Evolutionary conservation across 2,329 filamentous ascomycete species (phyloP).

Genomic region (Diaporthe helianthi): DNA sequence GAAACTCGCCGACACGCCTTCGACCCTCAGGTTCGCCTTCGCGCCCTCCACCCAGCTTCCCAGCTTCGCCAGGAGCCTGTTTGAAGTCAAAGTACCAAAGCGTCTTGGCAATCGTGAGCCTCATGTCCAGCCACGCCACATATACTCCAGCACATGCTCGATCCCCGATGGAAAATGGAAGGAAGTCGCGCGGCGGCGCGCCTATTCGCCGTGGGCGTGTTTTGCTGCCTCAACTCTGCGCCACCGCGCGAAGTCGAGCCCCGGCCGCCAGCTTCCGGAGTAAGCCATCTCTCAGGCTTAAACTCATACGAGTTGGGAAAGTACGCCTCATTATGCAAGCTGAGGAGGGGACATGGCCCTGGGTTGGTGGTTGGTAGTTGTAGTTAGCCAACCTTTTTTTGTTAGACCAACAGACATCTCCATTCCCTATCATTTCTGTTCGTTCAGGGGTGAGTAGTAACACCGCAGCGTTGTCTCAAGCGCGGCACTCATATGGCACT

Average conservation of each 20-base stretch:
- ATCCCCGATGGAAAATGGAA: background rate
- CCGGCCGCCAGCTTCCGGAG: background rate
- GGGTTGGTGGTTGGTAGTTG: no score
- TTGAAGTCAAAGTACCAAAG: background rate
- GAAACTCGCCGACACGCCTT: background rate
- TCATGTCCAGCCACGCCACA: background rate
- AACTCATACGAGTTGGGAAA: no score
- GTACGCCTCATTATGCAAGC: no score
- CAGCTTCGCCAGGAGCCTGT: background rate
- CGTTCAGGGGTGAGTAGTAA: no score
- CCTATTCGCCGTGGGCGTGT: background rate
- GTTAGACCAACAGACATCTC: no score
- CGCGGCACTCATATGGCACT: no score
- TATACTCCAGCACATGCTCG: background rate
- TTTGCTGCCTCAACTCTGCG: background rate
- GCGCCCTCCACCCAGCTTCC: background rate
- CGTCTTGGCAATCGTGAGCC: background rate
- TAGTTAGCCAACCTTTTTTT: no score
- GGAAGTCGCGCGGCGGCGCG: background rate
- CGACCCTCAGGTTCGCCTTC: background rate
- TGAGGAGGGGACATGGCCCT: no score
- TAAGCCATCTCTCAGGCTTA: no score
- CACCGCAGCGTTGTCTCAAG: no score
- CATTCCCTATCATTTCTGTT: no score
- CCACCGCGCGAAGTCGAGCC: no score